Evolutionary conservation across 1,139 yeast species (phyloP).

Genomic region (Candida albicans): DNA sequence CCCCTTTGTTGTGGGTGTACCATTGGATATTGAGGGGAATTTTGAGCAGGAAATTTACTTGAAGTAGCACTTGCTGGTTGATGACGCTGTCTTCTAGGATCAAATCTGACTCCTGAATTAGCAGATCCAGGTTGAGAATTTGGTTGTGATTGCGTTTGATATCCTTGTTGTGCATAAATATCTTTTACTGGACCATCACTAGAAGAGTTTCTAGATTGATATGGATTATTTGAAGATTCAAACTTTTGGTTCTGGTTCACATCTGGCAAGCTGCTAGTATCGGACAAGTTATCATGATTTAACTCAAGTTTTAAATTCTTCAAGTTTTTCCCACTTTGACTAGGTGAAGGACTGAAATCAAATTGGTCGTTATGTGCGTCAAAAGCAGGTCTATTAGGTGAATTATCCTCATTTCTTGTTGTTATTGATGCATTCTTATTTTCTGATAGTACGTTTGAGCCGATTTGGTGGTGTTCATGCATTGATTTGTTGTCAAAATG

Average conservation of each 20-base stretch:
- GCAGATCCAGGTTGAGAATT: not conserved
- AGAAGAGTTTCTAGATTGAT: not conserved
- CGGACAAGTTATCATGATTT: constrained; percentile 9
- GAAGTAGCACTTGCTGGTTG: constrained; percentile 2
- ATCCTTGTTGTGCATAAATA: constrained; percentile 5
- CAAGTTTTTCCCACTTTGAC: constrained; percentile 22
- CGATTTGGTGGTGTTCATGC: not conserved
- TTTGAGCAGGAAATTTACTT: not conserved
- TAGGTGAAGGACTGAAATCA: constrained; percentile 7
- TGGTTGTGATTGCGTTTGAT: constrained; percentile 3
- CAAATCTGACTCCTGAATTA: constrained; percentile 9
- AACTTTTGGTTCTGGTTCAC: not conserved
- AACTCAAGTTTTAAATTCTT: constrained; percentile 34
- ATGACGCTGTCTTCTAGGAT: constrained; percentile 14
- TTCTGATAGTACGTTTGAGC: not conserved
- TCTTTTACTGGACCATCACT: not conserved
- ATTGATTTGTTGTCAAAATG: too few species aligned
- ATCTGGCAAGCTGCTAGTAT: constrained; percentile 4
- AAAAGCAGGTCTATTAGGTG: not conserved
- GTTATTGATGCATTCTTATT: not conserved
- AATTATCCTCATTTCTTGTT: constrained; percentile 1
- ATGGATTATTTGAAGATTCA: too few species aligned
- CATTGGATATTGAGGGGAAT: not conserved
- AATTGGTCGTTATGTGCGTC: not conserved
- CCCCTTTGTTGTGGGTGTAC: not conserved